These are phyloP conservation scores for Collariella sp. DNA, from an alignment of 495 filamentous ascomycete genomes.

Conservation along the genomic window DNA sequence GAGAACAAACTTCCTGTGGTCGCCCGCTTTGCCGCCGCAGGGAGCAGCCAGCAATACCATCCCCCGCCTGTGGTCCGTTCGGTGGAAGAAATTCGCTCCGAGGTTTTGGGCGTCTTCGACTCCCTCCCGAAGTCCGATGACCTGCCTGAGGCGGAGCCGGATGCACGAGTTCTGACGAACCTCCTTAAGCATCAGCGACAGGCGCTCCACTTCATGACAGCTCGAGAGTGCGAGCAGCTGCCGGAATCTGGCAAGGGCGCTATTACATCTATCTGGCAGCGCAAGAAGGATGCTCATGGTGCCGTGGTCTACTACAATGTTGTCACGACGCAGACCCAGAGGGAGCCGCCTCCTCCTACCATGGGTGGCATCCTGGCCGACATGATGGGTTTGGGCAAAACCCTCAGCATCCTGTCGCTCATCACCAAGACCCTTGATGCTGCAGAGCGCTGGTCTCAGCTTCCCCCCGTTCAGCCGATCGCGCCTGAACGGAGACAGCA, in stretches of 20 bases:
- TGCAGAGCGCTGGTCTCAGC: slow-evolving; percentile 48
- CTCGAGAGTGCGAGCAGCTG: slow-evolving; percentile 54
- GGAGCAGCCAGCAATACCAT: slow-evolving; percentile 6
- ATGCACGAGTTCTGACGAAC: slow-evolving; percentile 52
- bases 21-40: slow-evolving; percentile 3
- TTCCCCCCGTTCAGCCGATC: slow-evolving; percentile 33
- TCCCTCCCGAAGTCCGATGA: slow-evolving; percentile 63
- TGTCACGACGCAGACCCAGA: slow-evolving; percentile 62
- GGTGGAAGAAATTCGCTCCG: slow-evolving; percentile 72
- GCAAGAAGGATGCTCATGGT: slow-evolving; percentile 44
- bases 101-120: slow-evolving; percentile 84
- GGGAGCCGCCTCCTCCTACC: slow-evolving; percentile 57
- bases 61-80: slow-evolving; percentile 43
- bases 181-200: slow-evolving; percentile 86
- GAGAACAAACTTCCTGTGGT: slow-evolving; percentile 36
- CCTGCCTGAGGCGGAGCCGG: slow-evolving; percentile 65
- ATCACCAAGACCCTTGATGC: slow-evolving; percentile 52
- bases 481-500: slow-evolving; percentile 31
- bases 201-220: slow-evolving; percentile 78
- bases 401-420: slow-evolving; percentile 77
- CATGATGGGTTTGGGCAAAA: slow-evolving; percentile 98
- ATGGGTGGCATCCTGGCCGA: slow-evolving; percentile 90
- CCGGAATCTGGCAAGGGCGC: slow-evolving; percentile 35
- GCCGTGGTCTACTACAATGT: slow-evolving; percentile 62
- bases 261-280: slow-evolving; percentile 68